phyloP scores from a whole-genome alignment of 2,329 filamentous ascomycete genomes.

The Colletotrichum magnum region DNA sequence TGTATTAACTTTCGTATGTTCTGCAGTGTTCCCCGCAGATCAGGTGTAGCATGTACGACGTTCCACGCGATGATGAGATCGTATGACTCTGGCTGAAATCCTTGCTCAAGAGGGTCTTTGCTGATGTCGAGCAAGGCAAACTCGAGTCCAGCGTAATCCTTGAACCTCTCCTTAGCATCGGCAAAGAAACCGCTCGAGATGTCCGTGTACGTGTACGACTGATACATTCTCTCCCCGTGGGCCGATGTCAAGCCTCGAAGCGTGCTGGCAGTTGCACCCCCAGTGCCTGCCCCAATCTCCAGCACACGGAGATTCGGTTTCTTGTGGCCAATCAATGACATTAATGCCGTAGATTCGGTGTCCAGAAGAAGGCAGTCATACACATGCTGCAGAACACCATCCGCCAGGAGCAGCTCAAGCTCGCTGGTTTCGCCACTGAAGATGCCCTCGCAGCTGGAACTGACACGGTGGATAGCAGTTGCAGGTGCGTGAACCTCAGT shows the following conservation, averaged over 20 bases:
- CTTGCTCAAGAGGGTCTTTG: slow-evolving; percentile 44
- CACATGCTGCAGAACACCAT: slow-evolving; percentile 12
- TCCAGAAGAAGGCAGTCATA: slow-evolving; percentile 27
- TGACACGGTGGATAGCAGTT: slow-evolving; percentile 22
- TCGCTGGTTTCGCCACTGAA: slow-evolving; percentile 13
- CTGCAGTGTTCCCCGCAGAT: slow-evolving; percentile 1
- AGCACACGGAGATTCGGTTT: slow-evolving; percentile 40
- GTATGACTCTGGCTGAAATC: slow-evolving; percentile 43
- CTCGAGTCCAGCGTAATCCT: slow-evolving; percentile 40
- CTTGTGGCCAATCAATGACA: slow-evolving; percentile 43
- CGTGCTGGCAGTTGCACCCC: slow-evolving; percentile 18
- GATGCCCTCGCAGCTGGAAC: slow-evolving; percentile 41
- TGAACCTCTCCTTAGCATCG: slow-evolving; percentile 47
- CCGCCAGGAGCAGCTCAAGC: slow-evolving; percentile 43
- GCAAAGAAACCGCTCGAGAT: slow-evolving; percentile 47
- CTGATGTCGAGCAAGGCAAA: slow-evolving; percentile 49
- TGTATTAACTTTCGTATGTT: slow-evolving; percentile 32
- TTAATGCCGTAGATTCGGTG: neutral
- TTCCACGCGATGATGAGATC: slow-evolving; percentile 56
- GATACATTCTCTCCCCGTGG: slow-evolving; percentile 7
- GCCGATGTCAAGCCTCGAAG: slow-evolving; percentile 6
- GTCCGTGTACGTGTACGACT: slow-evolving; percentile 49
- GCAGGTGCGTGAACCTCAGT: slow-evolving; percentile 10
- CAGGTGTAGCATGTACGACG: slow-evolving; percentile 56
- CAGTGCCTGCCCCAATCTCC: slow-evolving; percentile 20